Base-by-base conservation (phyloP, 352 stramenopile species). In the Blastocystis sp. region DNA sequence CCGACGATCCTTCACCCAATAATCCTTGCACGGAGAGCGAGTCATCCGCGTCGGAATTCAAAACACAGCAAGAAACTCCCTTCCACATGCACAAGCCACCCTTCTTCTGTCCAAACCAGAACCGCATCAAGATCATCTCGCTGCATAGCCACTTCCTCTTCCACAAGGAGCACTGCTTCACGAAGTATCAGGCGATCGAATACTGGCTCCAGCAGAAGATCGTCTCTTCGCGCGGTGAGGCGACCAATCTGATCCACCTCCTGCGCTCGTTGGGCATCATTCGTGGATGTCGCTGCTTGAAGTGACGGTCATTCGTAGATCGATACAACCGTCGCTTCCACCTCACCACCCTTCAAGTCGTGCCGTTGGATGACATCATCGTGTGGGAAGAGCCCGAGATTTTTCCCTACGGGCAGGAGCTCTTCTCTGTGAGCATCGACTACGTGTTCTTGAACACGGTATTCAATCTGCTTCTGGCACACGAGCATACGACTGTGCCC, bases 321-420 rank as follows among this genome's bases (percentile, higher is more conserved):
- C 27, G 27, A 16, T 81, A 48, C 69, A 65, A 44, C n/a, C 69
- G 69, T 27, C 46, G 69, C 16, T 81, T 81, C 27, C 69, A 64
- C 32, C 24, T 61, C 21, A 81, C 69, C 27, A 81, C 46, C 1
- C 21, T 81, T 4, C 46, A 44, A 38, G n/a, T 81, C 29, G 29
- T 40, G 4, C 69, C 48, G 24, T 32, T 81, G 46, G 48, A 81
- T 24, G 69, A 81, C 18, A 59, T 81, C 24, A 6, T 29, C 14
- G 48, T 81, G 9, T 81, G 69, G 69, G 48, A 61, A 44, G 69
- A 81, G 49, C 44, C 69, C 16, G 69, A 81, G 38, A 21, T 81
- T 14, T 81, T 48, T 48, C 69, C 48, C 24, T 81, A 64, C 21
- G 27, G 38, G 9, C 44, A 81, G 11, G 27, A 32, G 6, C 16